Percentiles rank a stretch among this genome's conserved stretches.
These are phyloP conservation scores for Starmerella khaoyaiensis DNA, from an alignment of 805 yeast species.

Conservation along the genomic window DNA sequence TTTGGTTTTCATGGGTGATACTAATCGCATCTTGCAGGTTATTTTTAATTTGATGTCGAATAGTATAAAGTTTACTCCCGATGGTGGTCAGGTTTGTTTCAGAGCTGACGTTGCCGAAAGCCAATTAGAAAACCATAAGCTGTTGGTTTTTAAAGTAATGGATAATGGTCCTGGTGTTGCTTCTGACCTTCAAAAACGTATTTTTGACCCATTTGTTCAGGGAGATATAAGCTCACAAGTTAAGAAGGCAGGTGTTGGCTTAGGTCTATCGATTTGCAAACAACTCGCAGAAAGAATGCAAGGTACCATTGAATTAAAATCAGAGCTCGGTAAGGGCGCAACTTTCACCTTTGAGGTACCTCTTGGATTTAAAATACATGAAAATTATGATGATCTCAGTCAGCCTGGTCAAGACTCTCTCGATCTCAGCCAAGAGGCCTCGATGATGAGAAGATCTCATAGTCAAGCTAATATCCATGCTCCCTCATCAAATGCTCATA, in stretches of 20 bases:
- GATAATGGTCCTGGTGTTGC: slow-evolving; percentile 96
- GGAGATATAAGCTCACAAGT: slow-evolving; percentile 90
- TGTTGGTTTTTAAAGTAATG: slow-evolving; percentile 57
- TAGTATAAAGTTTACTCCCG: slow-evolving; percentile 83
- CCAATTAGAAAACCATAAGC: slow-evolving; percentile 23
- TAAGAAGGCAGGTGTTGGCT: slow-evolving; percentile 91
- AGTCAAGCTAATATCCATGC: too few species aligned
- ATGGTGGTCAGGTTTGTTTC: slow-evolving; percentile 67
- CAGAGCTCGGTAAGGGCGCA: slow-evolving; percentile 71
- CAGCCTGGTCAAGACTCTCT: slow-evolving; percentile 1
- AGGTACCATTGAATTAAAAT: slow-evolving; percentile 64
- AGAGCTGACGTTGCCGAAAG: slow-evolving; percentile 17
- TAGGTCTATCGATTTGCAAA: slow-evolving; percentile 78
- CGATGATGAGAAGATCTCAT: background rate
- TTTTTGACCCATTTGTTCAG: slow-evolving; percentile 92
- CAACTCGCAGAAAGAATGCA: slow-evolving; percentile 86
- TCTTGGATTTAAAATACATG: slow-evolving; percentile 15
- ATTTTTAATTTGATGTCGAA: slow-evolving; percentile 87
- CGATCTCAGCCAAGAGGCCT: slow-evolving; percentile 1
- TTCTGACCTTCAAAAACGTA: slow-evolving; percentile 61
- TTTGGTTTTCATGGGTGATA: slow-evolving; percentile 70
- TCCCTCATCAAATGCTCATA: too few species aligned
- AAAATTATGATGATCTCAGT: slow-evolving; percentile 2
- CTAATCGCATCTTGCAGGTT: slow-evolving; percentile 79
- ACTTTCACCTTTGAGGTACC: slow-evolving; percentile 63